Evolutionary conservation across 805 yeast species (phyloP), one percentile per base, ranked within the genome.

Genomic region (Candida lessepsii): DNA sequence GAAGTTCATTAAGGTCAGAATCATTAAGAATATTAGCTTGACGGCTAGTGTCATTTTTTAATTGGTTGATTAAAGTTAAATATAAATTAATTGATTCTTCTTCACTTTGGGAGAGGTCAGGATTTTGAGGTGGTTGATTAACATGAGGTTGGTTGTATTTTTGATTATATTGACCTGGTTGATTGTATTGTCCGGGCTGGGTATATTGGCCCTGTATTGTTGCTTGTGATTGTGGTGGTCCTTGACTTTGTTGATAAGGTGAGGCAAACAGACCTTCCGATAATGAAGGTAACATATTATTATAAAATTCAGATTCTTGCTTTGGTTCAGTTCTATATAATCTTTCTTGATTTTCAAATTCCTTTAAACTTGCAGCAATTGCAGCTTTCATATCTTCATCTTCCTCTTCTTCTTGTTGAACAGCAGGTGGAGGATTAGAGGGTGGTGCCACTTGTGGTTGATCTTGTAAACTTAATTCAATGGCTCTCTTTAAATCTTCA

Each of bases 301-400:
- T 52, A 51, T 60, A 67, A 36, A 57, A 54, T 33, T 56, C 65
- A 18, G 58, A 51, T 37, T 47, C 46, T 13, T 43, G 45, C 8
- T 10, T 18, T 13, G 15, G 27, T 32, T 26, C 17, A n/a, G 23
- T 11, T 34, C 52, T 46, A 16, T 46, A 37, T 9, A 42, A 29
- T 28, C 44, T 37, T 39, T 57, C 58, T 42, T 63, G 58, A 7
- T 48, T 52, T 48, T 83, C 77, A 56, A 84, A 71, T 43, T 90
- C 97, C 39, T 73, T 73, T 46, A 93, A 70, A 60, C 96, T 87
- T 1, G 96, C 96, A 11, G 85, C 96, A 42, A 93, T 91, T 0
- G 98, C 99, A 1, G 93, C 95, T 57, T 81, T 86, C 80, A 91
- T 76, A 26, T 88, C 96, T 27, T 83, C 91, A 32, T 69, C 75